These are phyloP conservation scores for Termitomyces sp. DNA, from an alignment of 768 basidiomycete species.

Conservation along the genomic window DNA sequence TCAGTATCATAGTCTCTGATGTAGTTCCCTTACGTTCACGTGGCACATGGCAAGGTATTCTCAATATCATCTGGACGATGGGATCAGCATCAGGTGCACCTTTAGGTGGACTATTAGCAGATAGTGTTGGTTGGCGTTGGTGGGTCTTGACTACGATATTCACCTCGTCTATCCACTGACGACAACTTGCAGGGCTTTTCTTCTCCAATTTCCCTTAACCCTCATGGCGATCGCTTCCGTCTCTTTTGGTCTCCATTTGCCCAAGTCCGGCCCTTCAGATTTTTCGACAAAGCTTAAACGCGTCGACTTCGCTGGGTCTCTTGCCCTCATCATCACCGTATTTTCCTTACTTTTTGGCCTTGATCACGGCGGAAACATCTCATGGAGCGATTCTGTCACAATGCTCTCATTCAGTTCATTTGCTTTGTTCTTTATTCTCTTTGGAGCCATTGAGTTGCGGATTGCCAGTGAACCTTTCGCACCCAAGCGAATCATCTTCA, in stretches of 20 bases:
- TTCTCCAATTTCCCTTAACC: constrained; percentile 57
- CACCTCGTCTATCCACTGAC: not conserved
- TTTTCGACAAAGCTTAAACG: constrained; percentile 52
- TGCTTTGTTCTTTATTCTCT: constrained; percentile 30
- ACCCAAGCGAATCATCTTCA: constrained; percentile 49
- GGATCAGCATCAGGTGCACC: constrained; percentile 62
- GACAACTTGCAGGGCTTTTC: constrained; percentile 43
- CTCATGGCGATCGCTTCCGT: constrained; percentile 52
- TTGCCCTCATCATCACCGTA: constrained; percentile 51
- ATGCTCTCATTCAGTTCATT: constrained; percentile 33
- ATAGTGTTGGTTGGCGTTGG: constrained; percentile 70
- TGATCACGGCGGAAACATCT: constrained; percentile 49
- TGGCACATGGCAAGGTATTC: constrained; percentile 68
- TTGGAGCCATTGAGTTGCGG: constrained; percentile 44
- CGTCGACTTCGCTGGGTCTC: constrained; percentile 61
- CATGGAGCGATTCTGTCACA: constrained; percentile 42
- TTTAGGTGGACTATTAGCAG: constrained; percentile 58
- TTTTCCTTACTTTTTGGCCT: constrained; percentile 57
- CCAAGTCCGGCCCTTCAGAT: constrained; percentile 35
- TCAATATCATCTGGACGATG: constrained; percentile 57
- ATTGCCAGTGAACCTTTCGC: constrained; percentile 60
- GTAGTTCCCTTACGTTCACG: constrained; percentile 58
- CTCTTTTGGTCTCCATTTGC: constrained; percentile 50
- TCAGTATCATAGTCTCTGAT: constrained; percentile 65
- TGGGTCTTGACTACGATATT: constrained; percentile 16